These are phyloP conservation scores for Helicostylum pulchrum DNA, from an alignment of 192 early-diverging fungal genomes.

Conservation along the genomic window DNA sequence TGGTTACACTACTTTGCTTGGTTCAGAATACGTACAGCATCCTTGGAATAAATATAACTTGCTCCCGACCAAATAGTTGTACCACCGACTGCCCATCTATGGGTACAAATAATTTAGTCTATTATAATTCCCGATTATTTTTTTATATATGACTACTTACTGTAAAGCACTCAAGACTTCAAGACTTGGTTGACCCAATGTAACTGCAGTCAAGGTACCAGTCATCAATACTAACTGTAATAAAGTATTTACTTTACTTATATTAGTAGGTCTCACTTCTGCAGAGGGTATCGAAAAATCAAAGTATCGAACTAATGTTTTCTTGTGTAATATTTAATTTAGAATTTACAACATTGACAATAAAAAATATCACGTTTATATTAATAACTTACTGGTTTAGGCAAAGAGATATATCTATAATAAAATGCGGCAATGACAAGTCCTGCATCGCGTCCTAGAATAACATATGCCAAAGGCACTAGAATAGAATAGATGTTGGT, in stretches of 20 bases:
- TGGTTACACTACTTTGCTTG: slow-evolving; percentile 18
- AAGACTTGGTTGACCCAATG: slow-evolving; percentile 60
- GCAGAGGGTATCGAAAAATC: slow-evolving; percentile 88
- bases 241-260: slow-evolving; percentile 90
- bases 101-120: slow-evolving; percentile 8
- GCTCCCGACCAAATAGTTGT: slow-evolving; percentile 83
- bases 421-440: slow-evolving; percentile 77
- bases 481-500: too few species aligned
- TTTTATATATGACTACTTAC: slow-evolving; percentile 33
- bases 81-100: slow-evolving; percentile 61
- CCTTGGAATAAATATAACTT: slow-evolving; percentile 70
- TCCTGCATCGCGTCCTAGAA: slow-evolving; percentile 85
- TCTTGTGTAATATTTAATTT: slow-evolving; percentile 43
- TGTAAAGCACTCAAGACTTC: slow-evolving; percentile 57
- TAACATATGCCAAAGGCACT: slow-evolving; percentile 74
- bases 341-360: slow-evolving; percentile 2
- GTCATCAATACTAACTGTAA: slow-evolving; percentile 84
- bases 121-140: not conserved
- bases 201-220: slow-evolving; percentile 66
- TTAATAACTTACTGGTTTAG: slow-evolving; percentile 61
- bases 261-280: slow-evolving; percentile 83
- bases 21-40: slow-evolving; percentile 60
- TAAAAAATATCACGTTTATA: not conserved
- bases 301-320: slow-evolving; percentile 81
- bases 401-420: slow-evolving; percentile 83